A percentile compares a stretch with the other conserved stretches of the same genome.
These are phyloP conservation scores for Coelastrella sp. DNA, from an alignment of 139 green algal genomes.

Conservation along the genomic window DNA sequence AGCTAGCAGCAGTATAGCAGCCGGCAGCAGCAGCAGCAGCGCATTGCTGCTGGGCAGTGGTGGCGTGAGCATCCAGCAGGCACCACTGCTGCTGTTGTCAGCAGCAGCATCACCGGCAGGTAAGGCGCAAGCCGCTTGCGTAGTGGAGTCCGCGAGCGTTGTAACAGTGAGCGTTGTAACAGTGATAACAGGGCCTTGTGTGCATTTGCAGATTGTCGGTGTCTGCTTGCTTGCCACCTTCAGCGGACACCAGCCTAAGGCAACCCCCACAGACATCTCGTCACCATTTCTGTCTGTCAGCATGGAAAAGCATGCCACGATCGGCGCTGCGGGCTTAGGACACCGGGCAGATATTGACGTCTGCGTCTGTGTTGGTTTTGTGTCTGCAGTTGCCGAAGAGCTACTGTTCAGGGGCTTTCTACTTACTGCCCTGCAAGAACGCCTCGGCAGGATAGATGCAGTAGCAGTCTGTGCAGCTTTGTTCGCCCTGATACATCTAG, in stretches of 20 bases:
- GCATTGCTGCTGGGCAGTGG: slow-evolving; percentile 5
- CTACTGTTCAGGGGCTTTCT: slow-evolving; percentile 64
- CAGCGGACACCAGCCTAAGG: too few species aligned
- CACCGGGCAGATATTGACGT: too few species aligned
- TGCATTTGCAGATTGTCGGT: neutral
- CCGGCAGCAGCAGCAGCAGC: neutral
- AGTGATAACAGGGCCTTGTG: neutral
- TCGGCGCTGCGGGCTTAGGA: too few species aligned
- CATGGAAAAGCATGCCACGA: too few species aligned
- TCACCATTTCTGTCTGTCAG: too few species aligned
- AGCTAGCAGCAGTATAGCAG: neutral
- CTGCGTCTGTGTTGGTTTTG: neutral
- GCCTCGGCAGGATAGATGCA: slow-evolving; percentile 56
- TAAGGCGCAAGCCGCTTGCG: neutral
- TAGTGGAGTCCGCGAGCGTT: neutral
- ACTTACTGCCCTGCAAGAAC: slow-evolving; percentile 50
- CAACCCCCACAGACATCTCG: too few species aligned
- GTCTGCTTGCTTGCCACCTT: neutral
- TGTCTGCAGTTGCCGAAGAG: slow-evolving; percentile 57
- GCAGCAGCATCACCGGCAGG: slow-evolving; percentile 37
- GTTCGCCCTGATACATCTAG: slow-evolving; percentile 53
- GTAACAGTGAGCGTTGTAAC: neutral
- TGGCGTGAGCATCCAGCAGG: neutral
- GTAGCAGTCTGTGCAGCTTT: slow-evolving; percentile 42
- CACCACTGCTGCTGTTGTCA: slow-evolving; percentile 17